These are phyloP conservation scores for Lignosus rhinocerotis DNA, from an alignment of 1,284 basidiomycete genomes.

Conservation along the genomic window DNA sequence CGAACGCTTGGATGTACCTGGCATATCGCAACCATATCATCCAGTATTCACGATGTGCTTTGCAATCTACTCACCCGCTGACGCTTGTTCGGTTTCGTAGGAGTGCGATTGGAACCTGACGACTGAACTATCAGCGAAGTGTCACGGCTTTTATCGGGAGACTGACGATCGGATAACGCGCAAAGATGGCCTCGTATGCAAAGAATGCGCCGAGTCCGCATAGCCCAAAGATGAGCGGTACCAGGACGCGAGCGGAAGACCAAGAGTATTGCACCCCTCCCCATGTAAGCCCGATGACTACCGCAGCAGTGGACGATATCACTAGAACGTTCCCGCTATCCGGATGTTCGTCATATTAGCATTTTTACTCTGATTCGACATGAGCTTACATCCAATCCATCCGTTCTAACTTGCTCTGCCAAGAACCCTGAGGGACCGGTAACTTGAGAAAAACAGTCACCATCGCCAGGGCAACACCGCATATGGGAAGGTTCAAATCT, in stretches of 20 bases:
- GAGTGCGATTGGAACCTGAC: constrained; percentile 32
- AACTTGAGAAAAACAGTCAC: constrained; percentile 23
- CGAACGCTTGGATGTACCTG: constrained; percentile 25
- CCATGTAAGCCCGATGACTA: constrained; percentile 17
- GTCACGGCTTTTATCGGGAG: no score
- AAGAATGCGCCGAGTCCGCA: constrained; percentile 6
- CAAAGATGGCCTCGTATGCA: constrained; percentile 6
- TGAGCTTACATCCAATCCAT: constrained; percentile 40
- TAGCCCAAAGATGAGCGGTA: constrained; percentile 17
- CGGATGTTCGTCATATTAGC: no score
- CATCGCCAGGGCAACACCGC: constrained; percentile 15
- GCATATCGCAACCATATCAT: background rate
- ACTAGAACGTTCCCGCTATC: constrained; percentile 12
- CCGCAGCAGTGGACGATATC: constrained; percentile 8
- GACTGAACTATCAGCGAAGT: background rate
- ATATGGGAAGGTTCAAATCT: constrained; percentile 24
- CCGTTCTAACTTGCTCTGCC: constrained; percentile 29
- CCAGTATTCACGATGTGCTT: background rate
- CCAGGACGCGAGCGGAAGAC: constrained; percentile 10
- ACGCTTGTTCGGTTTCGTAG: constrained; percentile 13
- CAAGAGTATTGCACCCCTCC: constrained; percentile 12
- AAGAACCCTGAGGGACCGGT: constrained; percentile 29
- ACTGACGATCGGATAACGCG: constrained; percentile 7
- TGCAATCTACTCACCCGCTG: constrained; percentile 23
- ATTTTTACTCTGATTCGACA: background rate